These are phyloP conservation scores for Eustoma russellianum DNA, from an alignment of 257 asterid genomes.

Conservation along the genomic window DNA sequence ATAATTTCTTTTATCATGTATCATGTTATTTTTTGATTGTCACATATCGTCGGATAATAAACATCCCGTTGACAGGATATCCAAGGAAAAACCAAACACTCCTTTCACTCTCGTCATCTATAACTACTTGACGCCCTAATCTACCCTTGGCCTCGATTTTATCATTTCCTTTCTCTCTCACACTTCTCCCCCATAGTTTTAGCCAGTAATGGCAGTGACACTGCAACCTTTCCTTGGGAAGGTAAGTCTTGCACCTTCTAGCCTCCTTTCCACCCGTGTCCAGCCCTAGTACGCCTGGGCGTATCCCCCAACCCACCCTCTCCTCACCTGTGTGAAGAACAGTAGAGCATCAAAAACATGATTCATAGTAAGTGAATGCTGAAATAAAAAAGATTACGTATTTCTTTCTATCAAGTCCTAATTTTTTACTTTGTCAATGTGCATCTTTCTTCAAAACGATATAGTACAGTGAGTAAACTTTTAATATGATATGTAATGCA, in stretches of 20 bases:
- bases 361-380: no score
- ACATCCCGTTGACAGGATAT: no score
- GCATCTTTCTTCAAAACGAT: no score
- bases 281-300: neutral
- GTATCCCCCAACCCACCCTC: neutral
- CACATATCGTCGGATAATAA: no score
- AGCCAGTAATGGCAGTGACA: slow-evolving; percentile 66
- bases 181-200: slow-evolving; percentile 13
- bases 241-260: slow-evolving; percentile 43
- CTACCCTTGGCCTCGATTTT: slow-evolving; percentile 31
- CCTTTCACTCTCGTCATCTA: slow-evolving; percentile 13
- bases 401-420: no score
- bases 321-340: neutral
- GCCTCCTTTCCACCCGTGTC: slow-evolving; percentile 3
- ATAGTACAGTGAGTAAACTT: no score
- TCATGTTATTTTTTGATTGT: no score
- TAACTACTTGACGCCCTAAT: slow-evolving; percentile 11
- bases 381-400: no score
- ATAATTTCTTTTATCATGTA: no score
- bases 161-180: slow-evolving; percentile 19
- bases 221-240: slow-evolving; percentile 93
- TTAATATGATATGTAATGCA: no score
- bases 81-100: slow-evolving; percentile 10
- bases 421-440: no score
- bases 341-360: no score